Evolutionary conservation across 129 eudicot species (phyloP).

Genomic region (Dittrichia graveolens): DNA sequence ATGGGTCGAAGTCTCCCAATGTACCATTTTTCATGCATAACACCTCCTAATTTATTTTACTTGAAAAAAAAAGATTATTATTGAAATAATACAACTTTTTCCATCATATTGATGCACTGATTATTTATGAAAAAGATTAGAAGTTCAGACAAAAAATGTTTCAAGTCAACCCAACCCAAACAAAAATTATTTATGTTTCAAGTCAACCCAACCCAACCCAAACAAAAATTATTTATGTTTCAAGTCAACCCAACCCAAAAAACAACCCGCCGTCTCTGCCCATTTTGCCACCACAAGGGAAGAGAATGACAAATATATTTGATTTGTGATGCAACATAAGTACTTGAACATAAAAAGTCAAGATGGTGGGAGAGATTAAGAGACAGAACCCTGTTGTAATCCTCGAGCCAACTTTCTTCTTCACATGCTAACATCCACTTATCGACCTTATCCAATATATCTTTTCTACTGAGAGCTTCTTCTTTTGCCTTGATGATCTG

Average conservation of each 20-base stretch:
- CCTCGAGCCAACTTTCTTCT: slow-evolving; percentile 99
- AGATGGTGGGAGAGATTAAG: not conserved
- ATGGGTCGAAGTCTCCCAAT: too few species aligned
- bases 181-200: not conserved
- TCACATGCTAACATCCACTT: slow-evolving; percentile 99
- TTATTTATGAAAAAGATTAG: too few species aligned
- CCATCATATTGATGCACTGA: too few species aligned
- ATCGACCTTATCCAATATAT: slow-evolving; percentile 93
- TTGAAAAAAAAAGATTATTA: too few species aligned
- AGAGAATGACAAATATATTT: too few species aligned
- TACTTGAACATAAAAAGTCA: too few species aligned
- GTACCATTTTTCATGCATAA: too few species aligned
- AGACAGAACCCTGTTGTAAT: slow-evolving; percentile 77
- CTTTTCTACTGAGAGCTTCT: slow-evolving; percentile 91
- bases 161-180: not conserved
- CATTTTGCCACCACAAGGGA: too few species aligned
- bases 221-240: not conserved
- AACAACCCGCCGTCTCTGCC: not conserved
- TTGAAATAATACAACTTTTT: too few species aligned
- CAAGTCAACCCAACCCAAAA: not conserved
- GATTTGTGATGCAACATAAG: too few species aligned
- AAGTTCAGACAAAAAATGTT: too few species aligned
- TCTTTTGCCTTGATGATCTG: slow-evolving; percentile 86
- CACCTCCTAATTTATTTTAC: too few species aligned
- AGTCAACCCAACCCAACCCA: not conserved